Conservation (phyloP, 1,284 basidiomycete genomes). For the Trichosporon inkin region DNA sequence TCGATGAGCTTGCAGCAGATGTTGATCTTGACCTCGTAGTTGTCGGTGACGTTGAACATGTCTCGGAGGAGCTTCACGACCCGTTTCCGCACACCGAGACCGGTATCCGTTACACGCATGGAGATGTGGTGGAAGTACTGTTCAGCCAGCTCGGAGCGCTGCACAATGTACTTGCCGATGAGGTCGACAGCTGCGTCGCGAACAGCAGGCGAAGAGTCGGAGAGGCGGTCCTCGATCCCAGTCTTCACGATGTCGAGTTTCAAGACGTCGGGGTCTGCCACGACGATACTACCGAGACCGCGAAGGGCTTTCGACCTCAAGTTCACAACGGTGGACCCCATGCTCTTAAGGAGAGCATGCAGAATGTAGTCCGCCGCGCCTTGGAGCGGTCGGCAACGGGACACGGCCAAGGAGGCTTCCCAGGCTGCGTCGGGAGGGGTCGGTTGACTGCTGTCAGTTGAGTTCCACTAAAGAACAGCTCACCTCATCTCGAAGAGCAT, state of each 20-base stretch:
- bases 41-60: constrained; percentile 64
- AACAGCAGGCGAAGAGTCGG: constrained; percentile 86
- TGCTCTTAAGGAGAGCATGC: constrained; percentile 64
- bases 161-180: constrained; percentile 89
- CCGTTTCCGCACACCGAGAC: constrained; percentile 85
- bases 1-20: constrained; percentile 74
- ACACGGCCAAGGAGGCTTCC: constrained; percentile 62
- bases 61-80: constrained; percentile 88
- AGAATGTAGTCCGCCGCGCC: constrained; percentile 76
- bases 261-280: constrained; percentile 77
- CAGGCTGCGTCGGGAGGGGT: constrained; percentile 29
- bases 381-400: constrained; percentile 65
- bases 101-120: constrained; percentile 85
- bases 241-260: constrained; percentile 67
- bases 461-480: not conserved
- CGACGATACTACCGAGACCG: constrained; percentile 77
- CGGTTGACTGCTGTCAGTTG: constrained; percentile 31
- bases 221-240: constrained; percentile 80
- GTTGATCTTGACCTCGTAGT: constrained; percentile 64
- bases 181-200: constrained; percentile 93
- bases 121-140: constrained; percentile 82
- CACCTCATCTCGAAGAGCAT: constrained; percentile 38
- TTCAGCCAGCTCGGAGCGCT: constrained; percentile 73
- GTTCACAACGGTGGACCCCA: constrained; percentile 76
- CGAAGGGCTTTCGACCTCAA: constrained; percentile 86